phyloP scores from a whole-genome alignment of 78 protist genomes.

The Anaeramoeba flamelloides region DNA sequence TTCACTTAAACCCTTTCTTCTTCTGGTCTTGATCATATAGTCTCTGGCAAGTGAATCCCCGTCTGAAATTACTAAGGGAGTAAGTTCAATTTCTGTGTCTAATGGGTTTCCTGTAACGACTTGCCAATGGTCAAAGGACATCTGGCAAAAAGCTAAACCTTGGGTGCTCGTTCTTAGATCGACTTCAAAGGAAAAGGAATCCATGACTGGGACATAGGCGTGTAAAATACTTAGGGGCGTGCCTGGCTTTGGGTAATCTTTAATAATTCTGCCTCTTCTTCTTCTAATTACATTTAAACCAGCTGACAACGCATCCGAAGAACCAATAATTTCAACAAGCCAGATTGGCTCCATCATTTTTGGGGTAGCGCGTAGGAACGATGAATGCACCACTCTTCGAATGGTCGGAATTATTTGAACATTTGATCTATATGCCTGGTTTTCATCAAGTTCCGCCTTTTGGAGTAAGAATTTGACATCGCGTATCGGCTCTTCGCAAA shows the following conservation, averaged over 20 bases:
- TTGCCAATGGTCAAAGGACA: conserved; percentile 20
- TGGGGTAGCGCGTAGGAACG: conserved; percentile 70
- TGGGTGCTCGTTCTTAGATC: conserved; percentile 45
- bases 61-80: conserved; percentile 62
- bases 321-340: conserved; percentile 64
- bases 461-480: conserved; percentile 28
- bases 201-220: conserved; percentile 80
- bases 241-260: conserved; percentile 71
- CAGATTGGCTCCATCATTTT: conserved; percentile 90
- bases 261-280: conserved; percentile 60
- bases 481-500: conserved; percentile 49
- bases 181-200: conserved; percentile 80
- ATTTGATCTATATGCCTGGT: conserved; percentile 60
- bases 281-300: conserved; percentile 62
- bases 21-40: conserved; percentile 92
- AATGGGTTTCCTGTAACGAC: conserved; percentile 96
- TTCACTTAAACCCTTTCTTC: conserved; percentile 71
- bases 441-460: conserved; percentile 58
- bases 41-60: conserved; percentile 82
- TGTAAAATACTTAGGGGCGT: conserved; percentile 56
- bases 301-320: conserved; percentile 74
- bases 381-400: conserved; percentile 69
- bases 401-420: conserved; percentile 68
- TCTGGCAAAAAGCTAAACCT: conserved; percentile 70
- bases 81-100: conserved; percentile 65